Evolutionary conservation across 768 basidiomycete genomes (phyloP), one percentile per base, ranked within the genome.

Genomic region (Hemileccinum impolitum): DNA sequence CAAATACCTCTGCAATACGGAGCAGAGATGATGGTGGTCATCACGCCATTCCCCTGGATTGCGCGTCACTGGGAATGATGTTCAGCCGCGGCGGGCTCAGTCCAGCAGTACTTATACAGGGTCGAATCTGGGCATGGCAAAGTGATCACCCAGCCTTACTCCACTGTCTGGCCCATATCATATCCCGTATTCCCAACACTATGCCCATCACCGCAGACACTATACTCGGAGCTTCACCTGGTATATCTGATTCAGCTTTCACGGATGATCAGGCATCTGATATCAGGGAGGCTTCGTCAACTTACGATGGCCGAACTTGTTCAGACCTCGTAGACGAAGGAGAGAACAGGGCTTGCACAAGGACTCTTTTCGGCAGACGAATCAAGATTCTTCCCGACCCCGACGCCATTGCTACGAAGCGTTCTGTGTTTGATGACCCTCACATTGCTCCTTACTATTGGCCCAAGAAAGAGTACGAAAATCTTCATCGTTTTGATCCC

Each of bases 401-500:
- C 12, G 74, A 76, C 45, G 58, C 74, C 13, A 71, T 70, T 41
- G 69, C 77, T 5, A 80, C 80, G 15, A 71, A 67, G 26, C 73
- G 75, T 5, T 78, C 77, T 2, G 75, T 80, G 14, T 81, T 71
- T 54, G 79, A 81, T 41, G 76, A 82, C 47, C 74, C 76, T 10
- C 56, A 68, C 26, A 63, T 77, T 9, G 74, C 72, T 1, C 57
- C 68, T 17, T 70, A 75, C 36, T 58, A 64, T 42, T 75, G 72
- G 75, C 80, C 80, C 1, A 77, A 73, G 47, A 51, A 67, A 1
- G 65, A 73, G 2, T 81, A 80, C 36, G 80, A 84, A 60, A 81
- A 80, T 55, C 51, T 76, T 8, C 76, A 77, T 45, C 72, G 81
- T 4, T 82, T 85, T 45, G 76, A 85, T 51, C 72, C 77, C 0